Evolutionary conservation across 2,329 filamentous ascomycete species (phyloP).

Genomic region (Aspergillus caelatus): DNA sequence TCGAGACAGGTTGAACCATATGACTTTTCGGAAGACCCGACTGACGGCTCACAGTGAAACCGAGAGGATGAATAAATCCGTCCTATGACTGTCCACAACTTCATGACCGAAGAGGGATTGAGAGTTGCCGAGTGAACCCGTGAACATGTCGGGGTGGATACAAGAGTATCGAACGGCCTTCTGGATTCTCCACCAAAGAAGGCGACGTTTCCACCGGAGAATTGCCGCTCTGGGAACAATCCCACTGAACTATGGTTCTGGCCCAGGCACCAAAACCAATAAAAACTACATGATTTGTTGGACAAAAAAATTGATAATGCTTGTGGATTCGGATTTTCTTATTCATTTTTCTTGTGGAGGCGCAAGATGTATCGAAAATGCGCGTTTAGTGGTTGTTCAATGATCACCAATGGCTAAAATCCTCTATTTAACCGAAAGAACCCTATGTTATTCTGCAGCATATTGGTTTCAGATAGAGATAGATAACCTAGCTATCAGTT

Average conservation of each 20-base stretch:
- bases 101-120: not conserved
- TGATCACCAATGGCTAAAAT: not conserved
- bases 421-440: constrained; percentile 1
- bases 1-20: not conserved
- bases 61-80: not conserved
- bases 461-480: not conserved
- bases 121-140: not conserved
- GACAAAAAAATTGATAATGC: not conserved
- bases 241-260: not conserved
- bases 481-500: not conserved
- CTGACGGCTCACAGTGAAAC: not conserved
- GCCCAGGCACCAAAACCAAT: not conserved
- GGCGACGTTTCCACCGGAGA: constrained; percentile 26
- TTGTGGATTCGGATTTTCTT: not conserved
- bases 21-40: not conserved
- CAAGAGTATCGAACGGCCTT: not conserved
- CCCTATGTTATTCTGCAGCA: not conserved
- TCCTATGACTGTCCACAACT: not conserved
- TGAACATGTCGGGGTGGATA: not conserved
- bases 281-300: not conserved
- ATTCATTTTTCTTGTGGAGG: not conserved
- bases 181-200: constrained; percentile 27
- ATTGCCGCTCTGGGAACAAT: constrained; percentile 25
- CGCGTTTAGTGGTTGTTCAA: not conserved
- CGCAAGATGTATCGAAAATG: not conserved